Base-by-base conservation (phyloP, 108 stramenopile genomes). In the Fragilaria radians region DNA sequence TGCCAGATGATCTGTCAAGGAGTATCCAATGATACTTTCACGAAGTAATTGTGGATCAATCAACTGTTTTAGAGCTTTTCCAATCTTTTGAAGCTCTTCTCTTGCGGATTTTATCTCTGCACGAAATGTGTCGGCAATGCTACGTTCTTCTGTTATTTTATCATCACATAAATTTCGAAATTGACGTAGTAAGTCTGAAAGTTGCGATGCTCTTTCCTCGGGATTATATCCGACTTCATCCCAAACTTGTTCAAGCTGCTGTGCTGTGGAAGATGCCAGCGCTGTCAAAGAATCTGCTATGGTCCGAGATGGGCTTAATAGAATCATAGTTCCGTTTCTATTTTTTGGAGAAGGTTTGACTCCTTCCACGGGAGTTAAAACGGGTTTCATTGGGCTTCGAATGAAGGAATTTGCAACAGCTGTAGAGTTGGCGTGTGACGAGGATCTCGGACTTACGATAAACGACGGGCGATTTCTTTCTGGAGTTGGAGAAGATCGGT, bases 191-290 rank as follows among this genome's bases (percentile, higher is more conserved):
- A 94, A 62, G 52, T 83, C 79, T 24, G 82, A 70, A 17, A 94
- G 79, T 48, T 88, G 85, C 0, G 76, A 55, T 0, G 83, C 76
- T 31, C 88, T 78, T 68, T 94, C 93, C 33, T 86, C 82, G 28
- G 82, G 85, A 31, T 57, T 68, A 56, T 88, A 85, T 1, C 93
- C 93, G 1, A 94, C 85, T 53, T 78, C 67, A 58, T 93, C 86
- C 91, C 91, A 93, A 26, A 86, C 68, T 21, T 72, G 63, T 29
- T 88, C 87, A 19, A 92, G 74, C 50, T 82, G 77, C 22, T 78
- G 73, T 1, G 80, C 78, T 3, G 90, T 88, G 7, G 76, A 73
- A 2, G 71, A 54, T 4, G 82, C 83, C 14, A 91, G 48, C 3
- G 65, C 29, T 31, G 71, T 74, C 23, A 83, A 52, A 0, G 78